A percentile compares a stretch with the other conserved stretches of the same genome.
phyloP scores from a whole-genome alignment of 225 moss, liverwort and hornwort species.

The Straminergon stramineum region DNA sequence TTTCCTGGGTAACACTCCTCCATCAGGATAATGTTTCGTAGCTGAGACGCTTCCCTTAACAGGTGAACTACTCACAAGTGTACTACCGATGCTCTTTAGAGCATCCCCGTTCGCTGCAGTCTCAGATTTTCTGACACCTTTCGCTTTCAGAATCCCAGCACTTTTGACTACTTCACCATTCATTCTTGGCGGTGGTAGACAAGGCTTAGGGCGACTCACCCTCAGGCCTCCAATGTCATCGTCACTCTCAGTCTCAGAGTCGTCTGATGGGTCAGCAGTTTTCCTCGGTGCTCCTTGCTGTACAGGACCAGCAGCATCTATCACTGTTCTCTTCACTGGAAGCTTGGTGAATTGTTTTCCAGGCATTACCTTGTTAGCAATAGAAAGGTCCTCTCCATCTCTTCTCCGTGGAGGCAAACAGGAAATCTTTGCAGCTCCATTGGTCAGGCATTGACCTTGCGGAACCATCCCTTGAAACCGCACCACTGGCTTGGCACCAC shows the following conservation, averaged over 20 bases:
- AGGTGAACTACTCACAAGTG: neutral
- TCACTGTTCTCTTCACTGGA: constrained; percentile 15
- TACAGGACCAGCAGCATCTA: neutral
- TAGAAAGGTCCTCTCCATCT: neutral
- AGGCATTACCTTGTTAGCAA: neutral
- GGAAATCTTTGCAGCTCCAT: constrained; percentile 14
- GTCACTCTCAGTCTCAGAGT: constrained; percentile 53
- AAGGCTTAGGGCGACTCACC: neutral
- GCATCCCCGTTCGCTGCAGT: neutral
- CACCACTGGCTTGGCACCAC: constrained; percentile 16
- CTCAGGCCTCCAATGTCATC: constrained; percentile 16
- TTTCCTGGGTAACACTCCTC: constrained; percentile 6
- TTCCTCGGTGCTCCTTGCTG: constrained; percentile 13
- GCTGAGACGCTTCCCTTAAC: neutral
- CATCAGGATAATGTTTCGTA: constrained; percentile 3
- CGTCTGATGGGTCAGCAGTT: constrained; percentile 11
- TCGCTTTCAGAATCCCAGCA: constrained; percentile 27
- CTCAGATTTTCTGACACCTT: neutral
- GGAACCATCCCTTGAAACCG: constrained; percentile 13
- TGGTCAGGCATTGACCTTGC: constrained; percentile 4
- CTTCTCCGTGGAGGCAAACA: neutral
- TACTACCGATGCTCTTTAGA: neutral
- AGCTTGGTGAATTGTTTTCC: constrained; percentile 9
- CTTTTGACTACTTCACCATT: constrained; percentile 9
- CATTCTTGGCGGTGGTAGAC: neutral